Conservation (phyloP, 257 asterid species). For the Vinca minor region DNA sequence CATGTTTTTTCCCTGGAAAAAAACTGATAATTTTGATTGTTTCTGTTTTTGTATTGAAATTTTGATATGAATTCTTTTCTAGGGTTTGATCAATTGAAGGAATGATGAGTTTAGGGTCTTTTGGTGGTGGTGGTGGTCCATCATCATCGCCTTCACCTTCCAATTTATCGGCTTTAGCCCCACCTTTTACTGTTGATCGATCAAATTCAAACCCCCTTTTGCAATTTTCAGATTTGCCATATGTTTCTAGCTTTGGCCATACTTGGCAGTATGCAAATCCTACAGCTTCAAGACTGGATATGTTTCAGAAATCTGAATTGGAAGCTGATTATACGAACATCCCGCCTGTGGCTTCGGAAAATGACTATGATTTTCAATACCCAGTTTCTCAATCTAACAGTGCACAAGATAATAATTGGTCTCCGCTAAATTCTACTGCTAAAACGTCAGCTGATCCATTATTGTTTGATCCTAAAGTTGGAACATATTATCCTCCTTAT, state of each 20-base stretch:
- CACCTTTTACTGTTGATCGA: conserved; percentile 89
- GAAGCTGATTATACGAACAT: conserved; percentile 35
- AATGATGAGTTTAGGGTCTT: conserved; percentile 67
- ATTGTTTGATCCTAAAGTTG: conserved; percentile 36
- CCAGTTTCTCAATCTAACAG: conserved; percentile 29
- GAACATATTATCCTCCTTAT: conserved; percentile 41
- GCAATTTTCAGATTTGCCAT: conserved; percentile 38
- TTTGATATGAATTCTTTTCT: conserved; percentile 14
- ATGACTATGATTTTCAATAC: conserved; percentile 29
- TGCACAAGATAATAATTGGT: conserved; percentile 33
- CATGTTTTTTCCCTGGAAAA: conserved; percentile 4
- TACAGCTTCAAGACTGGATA: conserved; percentile 31
- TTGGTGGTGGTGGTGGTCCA: conserved; percentile 55
- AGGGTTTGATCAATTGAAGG: conserved; percentile 31
- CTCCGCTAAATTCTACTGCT: conserved; percentile 25
- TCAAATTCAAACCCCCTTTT: conserved; percentile 43
- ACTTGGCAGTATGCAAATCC: conserved; percentile 49
- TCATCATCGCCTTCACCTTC: conserved; percentile 51
- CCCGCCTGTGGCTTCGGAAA: conserved; percentile 24
- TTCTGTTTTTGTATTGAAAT: not conserved
- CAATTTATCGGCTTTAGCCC: conserved; percentile 83
- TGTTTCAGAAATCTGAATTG: conserved; percentile 19
- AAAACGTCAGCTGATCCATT: conserved; percentile 20
- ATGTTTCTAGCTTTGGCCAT: conserved; percentile 35
- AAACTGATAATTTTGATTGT: conserved; percentile 1